Conservation (phyloP, 768 basidiomycete genomes). For the Trametes cinnabarina region DNA sequence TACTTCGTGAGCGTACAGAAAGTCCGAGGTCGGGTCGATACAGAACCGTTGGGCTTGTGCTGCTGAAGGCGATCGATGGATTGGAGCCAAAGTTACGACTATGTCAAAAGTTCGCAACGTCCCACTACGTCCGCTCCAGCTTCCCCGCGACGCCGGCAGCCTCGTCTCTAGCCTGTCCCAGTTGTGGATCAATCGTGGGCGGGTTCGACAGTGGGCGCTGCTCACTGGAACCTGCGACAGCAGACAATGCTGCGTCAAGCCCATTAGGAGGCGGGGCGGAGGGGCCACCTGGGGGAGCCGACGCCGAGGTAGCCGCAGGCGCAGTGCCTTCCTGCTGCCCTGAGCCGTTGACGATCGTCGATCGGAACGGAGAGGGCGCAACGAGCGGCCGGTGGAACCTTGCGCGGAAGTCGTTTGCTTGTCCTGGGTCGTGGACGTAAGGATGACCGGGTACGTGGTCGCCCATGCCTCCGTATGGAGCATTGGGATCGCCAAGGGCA, state of each 20-base stretch:
- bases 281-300: slow-evolving; percentile 13
- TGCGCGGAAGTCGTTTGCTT: slow-evolving; percentile 56
- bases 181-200: slow-evolving; percentile 31
- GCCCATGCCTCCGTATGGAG: slow-evolving; percentile 21
- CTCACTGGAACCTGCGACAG: slow-evolving; percentile 2
- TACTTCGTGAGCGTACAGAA: slow-evolving; percentile 1
- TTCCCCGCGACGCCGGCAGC: slow-evolving; percentile 33
- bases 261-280: slow-evolving; percentile 6
- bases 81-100: not conserved
- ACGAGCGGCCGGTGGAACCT: slow-evolving; percentile 62
- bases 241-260: slow-evolving; percentile 8
- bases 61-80: not conserved
- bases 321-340: slow-evolving; percentile 16
- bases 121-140: slow-evolving; percentile 25
- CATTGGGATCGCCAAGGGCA: slow-evolving; percentile 21
- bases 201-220: slow-evolving; percentile 6
- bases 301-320: slow-evolving; percentile 7
- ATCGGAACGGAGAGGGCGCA: slow-evolving; percentile 59
- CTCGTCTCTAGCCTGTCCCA: slow-evolving; percentile 36
- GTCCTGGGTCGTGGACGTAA: slow-evolving; percentile 34
- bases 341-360: slow-evolving; percentile 20
- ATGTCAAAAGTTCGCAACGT: not conserved
- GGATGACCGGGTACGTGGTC: slow-evolving; percentile 26
- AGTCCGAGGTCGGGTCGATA: slow-evolving; percentile 3
- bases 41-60: not conserved